Percentiles rank a stretch among this genome's conserved stretches.
phyloP scores from a whole-genome alignment of 495 filamentous ascomycete genomes.

The Friedmanniomyces endolithicus region DNA sequence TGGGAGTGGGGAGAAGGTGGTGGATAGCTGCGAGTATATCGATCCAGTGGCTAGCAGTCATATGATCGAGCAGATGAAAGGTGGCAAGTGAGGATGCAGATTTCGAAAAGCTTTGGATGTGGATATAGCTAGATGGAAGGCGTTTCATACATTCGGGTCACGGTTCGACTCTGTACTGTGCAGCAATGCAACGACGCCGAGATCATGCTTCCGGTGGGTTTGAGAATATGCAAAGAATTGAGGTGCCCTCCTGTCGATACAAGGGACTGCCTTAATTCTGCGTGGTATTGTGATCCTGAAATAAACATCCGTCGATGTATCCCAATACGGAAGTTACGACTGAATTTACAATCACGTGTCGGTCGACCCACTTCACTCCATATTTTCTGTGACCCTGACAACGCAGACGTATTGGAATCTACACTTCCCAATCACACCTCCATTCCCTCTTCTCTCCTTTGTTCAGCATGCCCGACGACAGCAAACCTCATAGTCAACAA shows the following conservation, averaged over 20 bases:
- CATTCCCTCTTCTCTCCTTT: not conserved
- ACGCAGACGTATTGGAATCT: not conserved
- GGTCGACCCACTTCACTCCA: not conserved
- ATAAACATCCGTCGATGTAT: no score
- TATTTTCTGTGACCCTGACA: not conserved
- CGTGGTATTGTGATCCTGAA: no score
- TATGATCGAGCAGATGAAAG: not conserved
- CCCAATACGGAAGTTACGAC: no score
- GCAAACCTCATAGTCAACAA: conserved; percentile 17
- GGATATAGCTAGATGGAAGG: no score
- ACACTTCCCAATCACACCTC: not conserved
- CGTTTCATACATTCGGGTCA: no score
- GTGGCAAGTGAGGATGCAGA: not conserved
- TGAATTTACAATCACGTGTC: no score
- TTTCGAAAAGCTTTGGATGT: not conserved
- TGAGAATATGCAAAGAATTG: no score
- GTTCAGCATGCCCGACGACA: conserved; percentile 10
- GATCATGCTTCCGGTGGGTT: no score
- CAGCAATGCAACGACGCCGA: no score
- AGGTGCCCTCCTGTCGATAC: no score
- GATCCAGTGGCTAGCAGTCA: conserved; percentile 18
- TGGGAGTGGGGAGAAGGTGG: conserved; percentile 26
- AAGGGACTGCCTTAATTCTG: no score
- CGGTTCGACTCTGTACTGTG: no score
- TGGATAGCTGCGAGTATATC: conserved; percentile 27